Base-by-base conservation (phyloP, 257 asterid species). In the Lavandula angustifolia region DNA sequence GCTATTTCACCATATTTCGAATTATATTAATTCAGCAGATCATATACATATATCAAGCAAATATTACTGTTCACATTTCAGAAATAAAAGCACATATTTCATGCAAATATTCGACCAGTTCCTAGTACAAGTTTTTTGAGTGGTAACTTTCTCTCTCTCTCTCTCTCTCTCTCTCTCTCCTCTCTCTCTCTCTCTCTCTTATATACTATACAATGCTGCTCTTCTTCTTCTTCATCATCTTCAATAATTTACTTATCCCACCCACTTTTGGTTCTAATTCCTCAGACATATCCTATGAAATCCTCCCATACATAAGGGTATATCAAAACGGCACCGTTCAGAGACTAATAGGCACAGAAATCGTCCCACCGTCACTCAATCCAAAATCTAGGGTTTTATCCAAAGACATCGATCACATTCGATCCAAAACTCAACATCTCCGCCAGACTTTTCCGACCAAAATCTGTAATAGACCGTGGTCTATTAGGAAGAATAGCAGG, bases 301-400 rank as follows among this genome's bases (percentile, higher is more conserved):
- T 81, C 22, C 8, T 6, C 0, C 67, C 64, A 0, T 50, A 49
- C 50, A 61, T 76, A 6, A 51, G 55, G 40, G 75, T 72, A 0
- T 76, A 80, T 76, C 76, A 41, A 67, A 76, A 86, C 27, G 87
- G 95, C 4, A 73, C 58, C 5, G 42, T 86, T 5, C 71, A 78
- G 12, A 79, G 90, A 61, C 16, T 80, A 3, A 1, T 4, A 0
- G 87, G 85, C 1, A 60, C 62, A n/a, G 73, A 54, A 0, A 4
- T 52, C 3, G 73, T 67, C 2, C 81, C 87, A 1, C 72, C 88
- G 1, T 66, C 75, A 2, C 27, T 65, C 0, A 69, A 77, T 70
- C 68, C 78, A 9, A 73, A 6, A 5, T 68, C 77, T 4, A 81
- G 78, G 6, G 85, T 72, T 38, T 60, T 58, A 6, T 75, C 82